Base-by-base conservation (phyloP, 2,329 filamentous ascomycete species). In the Tolypocladium amazonense region DNA sequence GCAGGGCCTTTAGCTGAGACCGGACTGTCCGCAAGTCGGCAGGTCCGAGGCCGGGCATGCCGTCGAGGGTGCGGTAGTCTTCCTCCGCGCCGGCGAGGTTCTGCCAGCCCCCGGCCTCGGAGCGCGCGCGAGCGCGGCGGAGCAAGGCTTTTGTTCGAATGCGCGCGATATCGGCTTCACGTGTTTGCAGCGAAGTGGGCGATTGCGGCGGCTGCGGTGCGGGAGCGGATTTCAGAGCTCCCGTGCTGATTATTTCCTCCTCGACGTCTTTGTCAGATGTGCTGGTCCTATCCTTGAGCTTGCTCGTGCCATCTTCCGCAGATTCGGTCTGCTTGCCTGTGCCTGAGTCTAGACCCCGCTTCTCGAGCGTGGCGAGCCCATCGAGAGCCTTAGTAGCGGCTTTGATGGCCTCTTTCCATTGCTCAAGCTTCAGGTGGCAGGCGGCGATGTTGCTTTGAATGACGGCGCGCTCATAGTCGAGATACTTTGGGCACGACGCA, bases 401-500 rank as follows among this genome's bases (percentile, higher is more conserved):
- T 56, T 87, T 86, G 52, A 92, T 81, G 12, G 91, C 90, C 37
- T 90, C 86, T 65, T 92, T 91, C 90, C 92, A 97, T 62, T 93
- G 87, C 62, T 86, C 80, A 3, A 95, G 78, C 71, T 95, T 95
- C 59, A 97, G 73, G 67, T 96, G 85, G 70, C 92, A 96, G 12
- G 92, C 93, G 1, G 93, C 84, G 65, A 97, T 88, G 76, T 97
- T 97, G 71, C 89, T 92, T 61, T 88, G 85, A 7, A 97, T 79
- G 12, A 97, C 90, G 33, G 92, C 91, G 63, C 93, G 80, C 66
- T 96, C 91, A 75, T 90, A 96, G 71, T 93, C 86, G 33, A 96
- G 83, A 71, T 96, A 95, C 64, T 85, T 87, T 2, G 93, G 93
- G 68, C 90, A 92, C 9, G 86, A 82, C 15, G 85, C 80, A 3